Percentiles rank a stretch among this genome's conserved stretches.
These are phyloP conservation scores for Saccharomyces cerevisiae DNA, from an alignment of 805 yeast species.

Conservation along the genomic window DNA sequence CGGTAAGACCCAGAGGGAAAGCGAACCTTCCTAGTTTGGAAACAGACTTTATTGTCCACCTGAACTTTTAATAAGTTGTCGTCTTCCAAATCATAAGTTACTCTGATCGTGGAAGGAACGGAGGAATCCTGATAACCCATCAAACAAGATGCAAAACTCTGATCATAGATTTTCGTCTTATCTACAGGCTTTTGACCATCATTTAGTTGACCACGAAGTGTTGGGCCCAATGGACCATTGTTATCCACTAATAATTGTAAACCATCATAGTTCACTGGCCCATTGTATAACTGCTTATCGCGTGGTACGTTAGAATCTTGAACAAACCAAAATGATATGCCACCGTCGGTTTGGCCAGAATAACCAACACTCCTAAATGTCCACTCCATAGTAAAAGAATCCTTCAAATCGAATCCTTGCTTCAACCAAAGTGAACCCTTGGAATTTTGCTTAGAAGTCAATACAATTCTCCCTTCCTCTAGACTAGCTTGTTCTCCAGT, in stretches of 20 bases:
- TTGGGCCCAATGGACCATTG: slow-evolving; percentile 39
- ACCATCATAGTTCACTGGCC: slow-evolving; percentile 56
- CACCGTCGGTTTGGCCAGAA: slow-evolving; percentile 43
- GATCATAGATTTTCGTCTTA: slow-evolving; percentile 21
- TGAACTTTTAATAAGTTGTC: slow-evolving; percentile 51
- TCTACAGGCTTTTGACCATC: slow-evolving; percentile 43
- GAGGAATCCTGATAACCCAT: slow-evolving; percentile 56
- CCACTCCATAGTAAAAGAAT: slow-evolving; percentile 50
- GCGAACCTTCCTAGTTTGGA: slow-evolving; percentile 50
- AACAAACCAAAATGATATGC: slow-evolving; percentile 52
- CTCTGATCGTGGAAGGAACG: slow-evolving; percentile 62
- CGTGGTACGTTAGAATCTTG: slow-evolving; percentile 19
- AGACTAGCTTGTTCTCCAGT: slow-evolving; percentile 33
- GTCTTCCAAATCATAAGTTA: slow-evolving; percentile 43
- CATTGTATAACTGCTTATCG: slow-evolving; percentile 39
- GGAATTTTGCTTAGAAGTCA: slow-evolving; percentile 38
- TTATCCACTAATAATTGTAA: slow-evolving; percentile 52
- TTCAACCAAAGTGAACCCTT: slow-evolving; percentile 42
- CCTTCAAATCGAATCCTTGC: slow-evolving; percentile 24
- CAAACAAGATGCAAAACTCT: slow-evolving; percentile 48
- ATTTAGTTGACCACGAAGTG: slow-evolving; percentile 49
- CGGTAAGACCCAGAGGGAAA: slow-evolving; percentile 36
- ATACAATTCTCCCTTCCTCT: slow-evolving; percentile 45
- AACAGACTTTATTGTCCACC: slow-evolving; percentile 61
- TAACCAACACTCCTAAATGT: slow-evolving; percentile 56